A percentile compares a stretch with the other conserved stretches of the same genome.
These are phyloP conservation scores for Termitomyces sp. DNA, from an alignment of 768 basidiomycete genomes.

Conservation along the genomic window DNA sequence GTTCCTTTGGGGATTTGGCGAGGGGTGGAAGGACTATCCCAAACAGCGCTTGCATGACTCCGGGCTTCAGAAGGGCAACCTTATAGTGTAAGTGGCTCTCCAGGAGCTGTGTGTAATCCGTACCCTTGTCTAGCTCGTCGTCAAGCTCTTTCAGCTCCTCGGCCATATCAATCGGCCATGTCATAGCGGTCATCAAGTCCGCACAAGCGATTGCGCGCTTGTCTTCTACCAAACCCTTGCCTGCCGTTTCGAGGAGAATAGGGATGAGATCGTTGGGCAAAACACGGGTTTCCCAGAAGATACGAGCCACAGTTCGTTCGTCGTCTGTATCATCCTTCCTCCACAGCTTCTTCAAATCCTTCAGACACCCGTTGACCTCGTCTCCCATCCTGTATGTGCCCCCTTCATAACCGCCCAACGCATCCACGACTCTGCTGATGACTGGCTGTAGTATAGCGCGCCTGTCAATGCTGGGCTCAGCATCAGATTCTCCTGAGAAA, in stretches of 20 bases:
- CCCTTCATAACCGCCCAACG: constrained; percentile 73
- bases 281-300: constrained; percentile 87
- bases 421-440: constrained; percentile 74
- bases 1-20: constrained; percentile 64
- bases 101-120: constrained; percentile 86
- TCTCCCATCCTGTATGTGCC: constrained; percentile 75
- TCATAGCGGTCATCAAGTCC: constrained; percentile 95
- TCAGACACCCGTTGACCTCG: constrained; percentile 79
- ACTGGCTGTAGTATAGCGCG: constrained; percentile 64
- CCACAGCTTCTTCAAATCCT: constrained; percentile 96
- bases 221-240: constrained; percentile 75
- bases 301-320: constrained; percentile 90
- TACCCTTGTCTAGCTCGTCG: constrained; percentile 73
- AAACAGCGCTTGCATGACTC: constrained; percentile 70
- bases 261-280: constrained; percentile 86
- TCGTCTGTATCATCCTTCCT: constrained; percentile 96
- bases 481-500: constrained; percentile 29
- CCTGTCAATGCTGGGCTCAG: constrained; percentile 32
- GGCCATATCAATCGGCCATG: constrained; percentile 97
- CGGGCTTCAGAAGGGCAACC: constrained; percentile 66
- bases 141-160: constrained; percentile 93
- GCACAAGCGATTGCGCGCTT: constrained; percentile 79
- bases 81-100: constrained; percentile 90
- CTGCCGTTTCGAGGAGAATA: constrained; percentile 79
- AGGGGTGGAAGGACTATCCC: constrained; percentile 77